These are phyloP conservation scores for Malassezia vespertilionis DNA, from an alignment of 1,284 basidiomycete species.

Conservation along the genomic window DNA sequence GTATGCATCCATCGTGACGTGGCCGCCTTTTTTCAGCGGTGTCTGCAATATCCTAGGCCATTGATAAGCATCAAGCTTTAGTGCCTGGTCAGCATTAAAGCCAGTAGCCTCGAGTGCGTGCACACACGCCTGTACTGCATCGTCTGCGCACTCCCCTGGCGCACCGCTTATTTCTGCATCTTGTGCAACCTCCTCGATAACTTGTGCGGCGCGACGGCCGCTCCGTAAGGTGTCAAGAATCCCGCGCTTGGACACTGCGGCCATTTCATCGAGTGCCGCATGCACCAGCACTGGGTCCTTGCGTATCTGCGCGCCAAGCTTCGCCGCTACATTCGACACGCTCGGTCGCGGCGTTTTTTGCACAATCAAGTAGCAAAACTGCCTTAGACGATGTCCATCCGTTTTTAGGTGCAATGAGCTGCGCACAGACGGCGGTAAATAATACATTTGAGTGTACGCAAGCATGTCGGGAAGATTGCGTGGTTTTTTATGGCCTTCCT, in stretches of 20 bases:
- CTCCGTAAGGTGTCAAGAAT: constrained; percentile 28
- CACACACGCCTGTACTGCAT: too few species aligned
- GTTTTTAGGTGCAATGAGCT: constrained; percentile 75
- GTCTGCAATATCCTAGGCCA: constrained; percentile 87
- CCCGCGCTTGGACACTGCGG: constrained; percentile 22
- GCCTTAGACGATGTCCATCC: constrained; percentile 69
- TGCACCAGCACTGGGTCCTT: neutral
- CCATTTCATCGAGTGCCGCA: constrained; percentile 6
- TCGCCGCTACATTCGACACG: constrained; percentile 17
- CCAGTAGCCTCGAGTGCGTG: neutral
- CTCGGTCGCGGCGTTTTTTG: constrained; percentile 62
- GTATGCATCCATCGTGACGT: constrained; percentile 85
- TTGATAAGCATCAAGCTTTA: constrained; percentile 26
- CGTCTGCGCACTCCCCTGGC: too few species aligned
- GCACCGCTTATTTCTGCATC: too few species aligned
- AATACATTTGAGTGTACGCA: constrained; percentile 73
- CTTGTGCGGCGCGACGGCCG: neutral
- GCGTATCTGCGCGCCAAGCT: neutral
- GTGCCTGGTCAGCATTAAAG: constrained; percentile 19
- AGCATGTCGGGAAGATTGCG: constrained; percentile 55
- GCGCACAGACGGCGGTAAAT: constrained; percentile 72
- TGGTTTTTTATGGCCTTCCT: neutral
- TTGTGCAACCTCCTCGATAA: neutral
- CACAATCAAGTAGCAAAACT: constrained; percentile 83
- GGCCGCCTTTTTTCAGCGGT: constrained; percentile 81